Percentiles rank a stretch among this genome's conserved stretches.
phyloP scores from a whole-genome alignment of 495 filamentous ascomycete species.

The Stereocaulon alpinum region DNA sequence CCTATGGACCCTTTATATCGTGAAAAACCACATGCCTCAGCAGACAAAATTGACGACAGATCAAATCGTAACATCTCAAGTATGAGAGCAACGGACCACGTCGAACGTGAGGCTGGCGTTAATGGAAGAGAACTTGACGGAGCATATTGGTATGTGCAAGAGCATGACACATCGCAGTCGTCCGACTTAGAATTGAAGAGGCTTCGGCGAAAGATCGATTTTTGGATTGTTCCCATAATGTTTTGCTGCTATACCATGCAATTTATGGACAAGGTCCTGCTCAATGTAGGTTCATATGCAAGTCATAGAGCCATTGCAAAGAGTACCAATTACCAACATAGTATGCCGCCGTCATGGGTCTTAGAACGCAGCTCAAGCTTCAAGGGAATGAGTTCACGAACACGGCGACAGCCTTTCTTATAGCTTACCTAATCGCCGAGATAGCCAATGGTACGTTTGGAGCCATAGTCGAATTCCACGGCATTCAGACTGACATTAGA shows the following conservation, averaged over 20 bases:
- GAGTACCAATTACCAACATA: slow-evolving; percentile 15
- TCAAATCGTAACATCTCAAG: neutral
- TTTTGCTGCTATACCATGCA: slow-evolving; percentile 54
- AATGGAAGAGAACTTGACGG: slow-evolving; percentile 7
- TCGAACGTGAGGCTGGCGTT: slow-evolving; percentile 7
- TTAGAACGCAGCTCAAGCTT: slow-evolving; percentile 39
- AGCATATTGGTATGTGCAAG: slow-evolving; percentile 19
- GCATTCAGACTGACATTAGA: neutral
- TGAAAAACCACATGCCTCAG: neutral
- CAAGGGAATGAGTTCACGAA: slow-evolving; percentile 45
- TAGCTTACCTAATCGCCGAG: slow-evolving; percentile 45
- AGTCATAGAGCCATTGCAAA: too few relatives aligned
- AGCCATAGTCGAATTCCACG: neutral
- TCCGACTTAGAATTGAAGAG: slow-evolving; percentile 24
- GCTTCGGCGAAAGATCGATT: slow-evolving; percentile 42
- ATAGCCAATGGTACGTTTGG: slow-evolving; percentile 37
- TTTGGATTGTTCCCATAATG: slow-evolving; percentile 47
- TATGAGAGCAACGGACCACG: slow-evolving; percentile 12
- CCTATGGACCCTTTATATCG: neutral
- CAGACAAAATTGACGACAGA: neutral
- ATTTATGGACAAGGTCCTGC: slow-evolving; percentile 55
- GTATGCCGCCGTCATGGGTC: slow-evolving; percentile 51
- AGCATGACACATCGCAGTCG: slow-evolving; percentile 2
- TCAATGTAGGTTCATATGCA: slow-evolving; percentile 38
- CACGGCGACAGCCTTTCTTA: slow-evolving; percentile 45